Base-by-base conservation (phyloP, 352 stramenopile species). In the Globisporangium alternatum region DNA sequence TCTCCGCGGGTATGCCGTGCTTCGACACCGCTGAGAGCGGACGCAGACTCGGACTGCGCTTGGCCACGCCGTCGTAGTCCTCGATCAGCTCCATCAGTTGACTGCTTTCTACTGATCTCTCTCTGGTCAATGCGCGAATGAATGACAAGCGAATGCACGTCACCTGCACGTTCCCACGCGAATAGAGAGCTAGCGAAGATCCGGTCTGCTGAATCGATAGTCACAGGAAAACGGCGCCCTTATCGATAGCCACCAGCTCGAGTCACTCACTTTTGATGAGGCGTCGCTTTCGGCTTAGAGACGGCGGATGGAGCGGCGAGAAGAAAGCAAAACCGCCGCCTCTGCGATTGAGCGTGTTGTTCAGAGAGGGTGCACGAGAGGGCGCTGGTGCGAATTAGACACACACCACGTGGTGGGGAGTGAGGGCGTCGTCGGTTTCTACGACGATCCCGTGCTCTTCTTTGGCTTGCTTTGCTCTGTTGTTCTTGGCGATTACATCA, bases 71-170 rank as follows among this genome's bases (percentile, higher is more conserved):
- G n/a, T 53, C 39, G 54, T 67, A 67, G 62, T 67, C 47, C n/a
- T 67, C 62, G 10, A 67, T 67, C 44, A 67, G 19, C 45, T 67
- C 62, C 62, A 67, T 67, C 28, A 10, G 2, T 22, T 10, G n/a
- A 22, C 6, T 5, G 12, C 22, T 60, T 13, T 55, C 9, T n/a
- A n/a, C n/a, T n/a, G n/a, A n/a, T 55, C 25, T 56, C 12, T 35
- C 13, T 25, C 7, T 25, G 9, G 17, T 19, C 30, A 56, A 28
- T 56, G 51, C 30, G 25, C 13, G 48, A 55, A 56, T 37, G 25
- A 52, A 52, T 54, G 25, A 56, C 51, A 43, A 25, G 30, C 51
- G 37, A 7, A 12, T 19, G 5, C 12, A n/a, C 47, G 22, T 52
- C 15, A 39, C 37, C 22, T 45, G 19, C 53, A 59, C 25, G 52